Conservation (phyloP, 208 protist species). For the Trypanosoma melophagium region DNA sequence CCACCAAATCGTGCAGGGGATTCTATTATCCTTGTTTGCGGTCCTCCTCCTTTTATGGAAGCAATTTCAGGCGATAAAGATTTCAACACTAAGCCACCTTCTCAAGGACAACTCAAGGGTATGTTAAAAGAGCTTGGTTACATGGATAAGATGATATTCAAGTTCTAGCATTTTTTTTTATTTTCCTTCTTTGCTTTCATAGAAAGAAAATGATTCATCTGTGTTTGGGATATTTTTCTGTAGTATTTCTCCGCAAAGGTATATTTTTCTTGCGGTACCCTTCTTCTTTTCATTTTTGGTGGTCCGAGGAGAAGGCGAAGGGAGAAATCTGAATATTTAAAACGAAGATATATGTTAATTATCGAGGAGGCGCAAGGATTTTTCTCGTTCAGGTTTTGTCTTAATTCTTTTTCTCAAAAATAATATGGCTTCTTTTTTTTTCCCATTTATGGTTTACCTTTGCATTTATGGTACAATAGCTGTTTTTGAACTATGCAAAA, state of each 20-base stretch:
- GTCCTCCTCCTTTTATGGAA: conserved; percentile 88
- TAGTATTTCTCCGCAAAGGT: conserved; percentile 4
- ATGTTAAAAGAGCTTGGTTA: conserved; percentile 89
- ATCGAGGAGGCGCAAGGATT: too few relatives aligned
- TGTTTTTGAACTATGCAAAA: too few relatives aligned
- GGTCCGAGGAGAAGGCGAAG: too few relatives aligned
- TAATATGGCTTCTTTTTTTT: too few relatives aligned
- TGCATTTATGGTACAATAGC: too few relatives aligned
- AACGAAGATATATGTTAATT: too few relatives aligned
- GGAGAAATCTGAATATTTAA: too few relatives aligned
- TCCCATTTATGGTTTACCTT: too few relatives aligned
- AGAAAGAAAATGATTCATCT: conserved; percentile 14
- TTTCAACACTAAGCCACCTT: conserved; percentile 64
- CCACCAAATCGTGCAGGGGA: conserved; percentile 76
- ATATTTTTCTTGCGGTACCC: too few relatives aligned
- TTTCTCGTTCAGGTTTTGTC: too few relatives aligned
- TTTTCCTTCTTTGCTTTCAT: neutral
- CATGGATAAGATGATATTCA: conserved; percentile 87
- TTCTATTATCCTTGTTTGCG: conserved; percentile 85
- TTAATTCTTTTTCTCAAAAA: too few relatives aligned
- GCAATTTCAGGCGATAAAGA: conserved; percentile 89
- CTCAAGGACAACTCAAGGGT: conserved; percentile 84
- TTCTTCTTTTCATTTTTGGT: too few relatives aligned
- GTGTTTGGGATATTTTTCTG: conserved; percentile 20
- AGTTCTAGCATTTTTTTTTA: conserved; percentile 60